Conservation (phyloP, 352 stramenopile species). For the Thraustochytrium striatum region DNA sequence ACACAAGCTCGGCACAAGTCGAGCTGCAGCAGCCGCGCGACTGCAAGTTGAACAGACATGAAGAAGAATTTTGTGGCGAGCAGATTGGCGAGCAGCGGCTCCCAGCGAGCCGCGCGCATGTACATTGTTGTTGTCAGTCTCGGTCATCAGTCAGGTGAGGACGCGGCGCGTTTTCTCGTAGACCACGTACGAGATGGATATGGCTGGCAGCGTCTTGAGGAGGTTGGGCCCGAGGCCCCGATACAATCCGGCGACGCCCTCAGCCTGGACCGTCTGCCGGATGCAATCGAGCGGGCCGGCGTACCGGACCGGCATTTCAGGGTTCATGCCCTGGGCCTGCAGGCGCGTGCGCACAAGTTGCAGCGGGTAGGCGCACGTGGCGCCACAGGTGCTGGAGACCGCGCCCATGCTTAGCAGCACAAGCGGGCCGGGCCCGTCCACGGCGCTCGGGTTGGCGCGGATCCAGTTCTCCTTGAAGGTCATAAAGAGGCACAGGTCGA, state of each 20-base stretch:
- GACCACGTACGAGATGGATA: constrained; percentile 49
- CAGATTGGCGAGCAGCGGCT: no score
- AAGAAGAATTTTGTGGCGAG: no score
- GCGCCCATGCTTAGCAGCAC: constrained; percentile 49
- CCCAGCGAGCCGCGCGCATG: no score
- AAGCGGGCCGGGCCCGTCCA: constrained; percentile 6
- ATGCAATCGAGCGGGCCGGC: constrained; percentile 52
- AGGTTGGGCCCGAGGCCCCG: constrained; percentile 52
- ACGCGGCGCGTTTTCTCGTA: constrained; percentile 37
- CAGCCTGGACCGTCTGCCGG: constrained; percentile 47
- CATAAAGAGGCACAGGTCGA: constrained; percentile 54
- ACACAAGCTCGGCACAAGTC: no score
- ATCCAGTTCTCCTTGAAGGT: constrained; percentile 48
- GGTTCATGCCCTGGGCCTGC: constrained; percentile 56
- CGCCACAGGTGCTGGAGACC: constrained; percentile 48
- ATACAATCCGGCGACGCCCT: constrained; percentile 53
- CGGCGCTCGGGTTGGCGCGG: constrained; percentile 11
- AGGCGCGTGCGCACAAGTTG: constrained; percentile 54
- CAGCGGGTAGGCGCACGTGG: constrained; percentile 53
- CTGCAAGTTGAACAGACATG: no score
- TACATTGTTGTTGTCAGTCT: no score
- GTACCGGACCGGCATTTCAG: constrained; percentile 47
- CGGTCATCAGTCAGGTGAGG: not conserved
- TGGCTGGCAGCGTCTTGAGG: constrained; percentile 53
- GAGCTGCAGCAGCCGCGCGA: no score